Percentiles rank a stretch among this genome's conserved stretches.
phyloP scores from a whole-genome alignment of 2,329 filamentous ascomycete genomes.

The Xylariaceae sp. region DNA sequence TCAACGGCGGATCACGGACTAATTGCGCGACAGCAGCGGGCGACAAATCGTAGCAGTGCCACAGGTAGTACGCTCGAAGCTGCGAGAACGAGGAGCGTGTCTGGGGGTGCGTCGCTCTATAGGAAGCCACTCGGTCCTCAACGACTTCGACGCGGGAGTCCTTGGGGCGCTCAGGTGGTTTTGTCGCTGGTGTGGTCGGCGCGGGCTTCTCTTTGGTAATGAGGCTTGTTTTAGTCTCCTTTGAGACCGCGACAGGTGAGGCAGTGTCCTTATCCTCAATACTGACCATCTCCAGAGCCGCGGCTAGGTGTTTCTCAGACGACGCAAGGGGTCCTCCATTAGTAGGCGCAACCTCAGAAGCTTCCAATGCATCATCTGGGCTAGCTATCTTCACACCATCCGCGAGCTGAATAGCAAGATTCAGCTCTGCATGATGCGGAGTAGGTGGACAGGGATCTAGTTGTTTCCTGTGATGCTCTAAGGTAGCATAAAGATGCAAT shows the following conservation, averaged over 20 bases:
- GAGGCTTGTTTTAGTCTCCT: not conserved
- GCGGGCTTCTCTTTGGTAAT: constrained; percentile 14
- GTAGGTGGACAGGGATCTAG: constrained; percentile 74
- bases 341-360: constrained; percentile 20
- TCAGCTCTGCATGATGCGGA: constrained; percentile 72
- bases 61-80: constrained; percentile 69
- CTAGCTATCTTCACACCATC: constrained; percentile 46
- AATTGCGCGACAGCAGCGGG: constrained; percentile 59
- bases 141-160: constrained; percentile 55
- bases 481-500: constrained; percentile 72
- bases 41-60: constrained; percentile 61
- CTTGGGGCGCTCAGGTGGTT: constrained; percentile 29
- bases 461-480: constrained; percentile 71
- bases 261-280: constrained; percentile 30
- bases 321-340: not conserved
- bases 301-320: constrained; percentile 27
- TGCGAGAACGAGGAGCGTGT: constrained; percentile 34
- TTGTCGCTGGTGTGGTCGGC: not conserved
- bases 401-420: constrained; percentile 66
- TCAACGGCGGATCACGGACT: constrained; percentile 66
- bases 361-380: constrained; percentile 8
- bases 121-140: constrained; percentile 47
- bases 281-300: constrained; percentile 33
- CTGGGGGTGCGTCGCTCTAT: constrained; percentile 42
- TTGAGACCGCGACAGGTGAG: not conserved